Conservation (phyloP, 1,284 basidiomycete genomes). For the Earliella scabrosa region DNA sequence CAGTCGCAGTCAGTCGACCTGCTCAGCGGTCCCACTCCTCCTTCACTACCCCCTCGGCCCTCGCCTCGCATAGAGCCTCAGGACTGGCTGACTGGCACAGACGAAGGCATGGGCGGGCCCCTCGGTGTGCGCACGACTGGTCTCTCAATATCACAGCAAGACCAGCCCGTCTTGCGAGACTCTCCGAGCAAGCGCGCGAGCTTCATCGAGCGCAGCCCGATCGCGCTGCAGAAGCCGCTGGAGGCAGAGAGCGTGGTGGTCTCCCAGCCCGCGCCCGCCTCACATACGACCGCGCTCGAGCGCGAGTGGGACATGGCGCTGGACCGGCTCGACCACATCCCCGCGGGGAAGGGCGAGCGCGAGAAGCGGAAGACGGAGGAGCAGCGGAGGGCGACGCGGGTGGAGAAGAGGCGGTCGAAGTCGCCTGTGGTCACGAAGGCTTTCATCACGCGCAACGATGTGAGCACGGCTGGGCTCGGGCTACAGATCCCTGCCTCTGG, state of each 20-base stretch:
- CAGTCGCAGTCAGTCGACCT: slow-evolving; percentile 16
- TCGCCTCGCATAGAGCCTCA: slow-evolving; percentile 33
- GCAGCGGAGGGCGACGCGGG: slow-evolving; percentile 3
- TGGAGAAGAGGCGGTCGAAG: slow-evolving; percentile 18
- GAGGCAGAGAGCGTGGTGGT: slow-evolving; percentile 48
- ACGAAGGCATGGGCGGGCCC: slow-evolving; percentile 40
- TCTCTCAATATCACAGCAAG: slow-evolving; percentile 10
- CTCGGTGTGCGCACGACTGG: slow-evolving; percentile 7
- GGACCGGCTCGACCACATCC: slow-evolving; percentile 23
- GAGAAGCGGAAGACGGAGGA: slow-evolving; percentile 16
- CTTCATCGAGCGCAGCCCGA: slow-evolving; percentile 56
- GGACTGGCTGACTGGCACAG: slow-evolving; percentile 78
- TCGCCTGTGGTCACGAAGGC: slow-evolving; percentile 29
- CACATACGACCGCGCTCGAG: slow-evolving; percentile 18
- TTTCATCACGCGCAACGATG: slow-evolving; percentile 27
- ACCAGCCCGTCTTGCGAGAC: slow-evolving; percentile 57
- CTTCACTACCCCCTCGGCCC: slow-evolving; percentile 32
- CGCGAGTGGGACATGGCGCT: slow-evolving; percentile 24
- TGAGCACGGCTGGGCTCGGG: slow-evolving; percentile 17
- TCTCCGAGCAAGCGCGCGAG: slow-evolving; percentile 75
- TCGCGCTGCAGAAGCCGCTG: slow-evolving; percentile 47
- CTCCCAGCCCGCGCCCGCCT: slow-evolving; percentile 14
- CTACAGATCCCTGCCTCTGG: slow-evolving; percentile 27
- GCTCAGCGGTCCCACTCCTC: slow-evolving; percentile 16
- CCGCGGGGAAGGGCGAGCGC: slow-evolving; percentile 20